Percentiles rank a stretch among this genome's conserved stretches.
phyloP scores from a whole-genome alignment of 495 filamentous ascomycete genomes.

The Lasiosphaeria hispida region DNA sequence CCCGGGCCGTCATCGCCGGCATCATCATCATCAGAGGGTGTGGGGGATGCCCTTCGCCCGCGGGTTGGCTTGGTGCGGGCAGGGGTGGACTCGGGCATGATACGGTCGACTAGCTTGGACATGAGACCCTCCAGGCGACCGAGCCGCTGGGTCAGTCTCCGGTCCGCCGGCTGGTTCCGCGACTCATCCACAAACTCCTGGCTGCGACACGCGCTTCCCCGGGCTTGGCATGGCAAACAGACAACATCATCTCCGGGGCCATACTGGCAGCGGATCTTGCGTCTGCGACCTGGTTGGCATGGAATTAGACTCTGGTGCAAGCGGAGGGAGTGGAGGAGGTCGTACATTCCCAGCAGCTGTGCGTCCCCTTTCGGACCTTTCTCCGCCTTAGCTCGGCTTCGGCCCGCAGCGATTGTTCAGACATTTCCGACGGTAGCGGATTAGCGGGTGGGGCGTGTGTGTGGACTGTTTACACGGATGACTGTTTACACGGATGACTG shows the following conservation, averaged over 20 bases:
- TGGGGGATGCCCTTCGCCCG: constrained; percentile 2
- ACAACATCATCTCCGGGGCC: constrained; percentile 34
- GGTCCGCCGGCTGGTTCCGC: constrained; percentile 32
- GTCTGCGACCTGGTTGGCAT: constrained; percentile 37
- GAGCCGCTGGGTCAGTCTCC: constrained; percentile 43
- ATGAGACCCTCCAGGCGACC: constrained; percentile 46
- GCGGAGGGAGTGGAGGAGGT: constrained; percentile 5
- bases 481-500: not conserved
- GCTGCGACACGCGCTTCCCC: constrained; percentile 47
- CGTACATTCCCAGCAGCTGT: constrained; percentile 57
- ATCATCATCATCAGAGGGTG: not conserved
- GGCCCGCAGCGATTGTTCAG: not conserved
- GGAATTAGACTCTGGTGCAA: not conserved
- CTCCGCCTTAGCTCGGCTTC: constrained; percentile 31
- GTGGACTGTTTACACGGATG: not conserved
- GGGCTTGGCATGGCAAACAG: constrained; percentile 46
- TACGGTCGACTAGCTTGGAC: constrained; percentile 43
- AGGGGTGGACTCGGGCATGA: constrained; percentile 25
- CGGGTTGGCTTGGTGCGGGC: not conserved
- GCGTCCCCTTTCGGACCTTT: constrained; percentile 54
- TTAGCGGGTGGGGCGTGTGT: not conserved
- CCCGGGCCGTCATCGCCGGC: not conserved
- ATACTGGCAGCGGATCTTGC: constrained; percentile 48
- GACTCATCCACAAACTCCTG: constrained; percentile 49
- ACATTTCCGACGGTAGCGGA: not conserved